Evolutionary conservation across 2,329 filamentous ascomycete genomes (phyloP).

Genomic region (Exophiala viscosa): DNA sequence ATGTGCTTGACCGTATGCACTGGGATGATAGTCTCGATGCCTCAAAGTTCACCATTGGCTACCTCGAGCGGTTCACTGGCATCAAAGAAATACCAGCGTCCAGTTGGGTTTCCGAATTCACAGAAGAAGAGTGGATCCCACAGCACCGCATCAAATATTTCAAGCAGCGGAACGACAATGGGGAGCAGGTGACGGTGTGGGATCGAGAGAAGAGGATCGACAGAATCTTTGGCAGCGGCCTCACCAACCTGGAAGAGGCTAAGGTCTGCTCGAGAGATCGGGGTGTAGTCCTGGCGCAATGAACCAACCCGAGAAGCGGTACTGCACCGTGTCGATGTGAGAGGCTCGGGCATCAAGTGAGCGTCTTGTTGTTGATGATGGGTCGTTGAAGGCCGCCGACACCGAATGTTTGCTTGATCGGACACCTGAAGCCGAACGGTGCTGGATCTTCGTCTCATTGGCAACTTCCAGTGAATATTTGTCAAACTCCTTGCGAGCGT

Average conservation of each 20-base stretch:
- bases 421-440: background rate
- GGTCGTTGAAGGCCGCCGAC: background rate
- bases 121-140: constrained; percentile 56
- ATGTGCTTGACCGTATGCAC: constrained; percentile 48
- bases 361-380: background rate
- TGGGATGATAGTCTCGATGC: constrained; percentile 48
- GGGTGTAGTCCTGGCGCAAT: constrained; percentile 4
- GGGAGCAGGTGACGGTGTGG: constrained; percentile 45
- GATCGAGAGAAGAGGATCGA: constrained; percentile 48
- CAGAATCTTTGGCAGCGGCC: constrained; percentile 39
- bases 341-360: background rate
- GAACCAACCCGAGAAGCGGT: background rate
- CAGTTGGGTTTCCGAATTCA: constrained; percentile 53
- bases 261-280: constrained; percentile 7
- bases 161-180: constrained; percentile 34
- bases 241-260: background rate
- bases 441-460: background rate
- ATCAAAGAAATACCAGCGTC: constrained; percentile 46
- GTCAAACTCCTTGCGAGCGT: background rate
- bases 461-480: background rate
- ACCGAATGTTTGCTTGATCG: background rate
- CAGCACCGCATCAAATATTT: constrained; percentile 53
- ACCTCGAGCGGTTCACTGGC: constrained; percentile 52
- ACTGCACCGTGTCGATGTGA: background rate
- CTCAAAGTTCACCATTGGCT: constrained; percentile 50